Conservation (phyloP, 2,329 filamentous ascomycete genomes). For the Aureobasidium sp. region DNA sequence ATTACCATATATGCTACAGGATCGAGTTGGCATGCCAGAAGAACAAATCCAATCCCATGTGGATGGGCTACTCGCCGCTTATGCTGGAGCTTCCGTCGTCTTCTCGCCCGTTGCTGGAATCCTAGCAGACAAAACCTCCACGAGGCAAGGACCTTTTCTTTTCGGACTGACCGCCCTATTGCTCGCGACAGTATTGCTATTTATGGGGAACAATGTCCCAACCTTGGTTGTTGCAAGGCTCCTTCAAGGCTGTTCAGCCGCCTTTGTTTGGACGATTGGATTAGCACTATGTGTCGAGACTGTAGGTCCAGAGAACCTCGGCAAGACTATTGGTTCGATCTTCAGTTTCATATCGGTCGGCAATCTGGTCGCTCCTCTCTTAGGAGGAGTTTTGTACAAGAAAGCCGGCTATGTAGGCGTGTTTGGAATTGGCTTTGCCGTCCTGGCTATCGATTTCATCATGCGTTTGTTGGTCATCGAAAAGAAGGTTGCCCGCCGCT, state of each 20-base stretch:
- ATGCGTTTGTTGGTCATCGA: constrained; percentile 56
- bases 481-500: constrained; percentile 47
- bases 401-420: constrained; percentile 51
- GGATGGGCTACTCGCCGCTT: constrained; percentile 46
- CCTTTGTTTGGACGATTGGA: constrained; percentile 52
- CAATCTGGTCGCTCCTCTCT: constrained; percentile 46
- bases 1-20: constrained; percentile 48
- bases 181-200: constrained; percentile 47
- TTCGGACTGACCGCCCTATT: constrained; percentile 45
- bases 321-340: constrained; percentile 54
- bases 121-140: constrained; percentile 45
- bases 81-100: constrained; percentile 45
- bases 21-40: constrained; percentile 41
- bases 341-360: constrained; percentile 53
- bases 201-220: constrained; percentile 40
- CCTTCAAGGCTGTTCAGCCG: constrained; percentile 49
- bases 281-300: constrained; percentile 52
- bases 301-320: constrained; percentile 47
- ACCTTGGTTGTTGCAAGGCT: constrained; percentile 45
- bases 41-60: constrained; percentile 44
- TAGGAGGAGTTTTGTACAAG: constrained; percentile 53
- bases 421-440: constrained; percentile 46
- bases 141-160: constrained; percentile 51
- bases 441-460: constrained; percentile 50
- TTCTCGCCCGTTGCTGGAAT: constrained; percentile 45